A percentile compares a stretch with the other conserved stretches of the same genome.
phyloP scores from a whole-genome alignment of 768 basidiomycete genomes.

The Naganishia friedmannii region DNA sequence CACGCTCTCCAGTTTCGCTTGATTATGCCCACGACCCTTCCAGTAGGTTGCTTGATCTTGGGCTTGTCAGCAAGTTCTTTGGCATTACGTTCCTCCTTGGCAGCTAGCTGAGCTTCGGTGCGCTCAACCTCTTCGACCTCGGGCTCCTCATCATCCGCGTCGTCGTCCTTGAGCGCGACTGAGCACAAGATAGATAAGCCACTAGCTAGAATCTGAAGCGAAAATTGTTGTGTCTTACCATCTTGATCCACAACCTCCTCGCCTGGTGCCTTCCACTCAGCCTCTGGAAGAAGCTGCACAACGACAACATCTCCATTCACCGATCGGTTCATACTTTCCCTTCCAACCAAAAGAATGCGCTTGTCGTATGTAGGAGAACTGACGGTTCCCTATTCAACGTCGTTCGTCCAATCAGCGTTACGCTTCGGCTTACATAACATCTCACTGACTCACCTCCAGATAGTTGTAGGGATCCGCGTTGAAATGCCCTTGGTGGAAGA shows the following conservation, averaged over 20 bases:
- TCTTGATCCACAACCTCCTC: conserved; percentile 95
- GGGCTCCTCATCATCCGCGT: conserved; percentile 64
- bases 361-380: conserved; percentile 69
- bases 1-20: conserved; percentile 95
- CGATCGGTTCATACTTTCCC: conserved; percentile 92
- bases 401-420: neutral
- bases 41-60: conserved; percentile 72
- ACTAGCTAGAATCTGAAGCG: neutral
- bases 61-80: conserved; percentile 48
- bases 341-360: conserved; percentile 76
- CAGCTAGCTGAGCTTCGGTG: conserved; percentile 51
- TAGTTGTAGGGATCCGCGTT: conserved; percentile 95
- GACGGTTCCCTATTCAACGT: conserved; percentile 67
- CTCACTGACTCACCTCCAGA: conserved; percentile 73
- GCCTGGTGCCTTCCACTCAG: conserved; percentile 85
- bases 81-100: conserved; percentile 54
- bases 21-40: conserved; percentile 82
- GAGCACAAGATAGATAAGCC: conserved; percentile 7
- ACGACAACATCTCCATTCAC: conserved; percentile 91
- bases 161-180: conserved; percentile 82
- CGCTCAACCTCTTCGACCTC: conserved; percentile 58
- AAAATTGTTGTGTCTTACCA: conserved; percentile 55
- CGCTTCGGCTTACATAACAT: too few species aligned
- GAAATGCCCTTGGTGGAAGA: conserved; percentile 88
- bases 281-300: conserved; percentile 78